Evolutionary conservation across 768 basidiomycete genomes (phyloP).

Genomic region (Leucocoprinus leucothites): DNA sequence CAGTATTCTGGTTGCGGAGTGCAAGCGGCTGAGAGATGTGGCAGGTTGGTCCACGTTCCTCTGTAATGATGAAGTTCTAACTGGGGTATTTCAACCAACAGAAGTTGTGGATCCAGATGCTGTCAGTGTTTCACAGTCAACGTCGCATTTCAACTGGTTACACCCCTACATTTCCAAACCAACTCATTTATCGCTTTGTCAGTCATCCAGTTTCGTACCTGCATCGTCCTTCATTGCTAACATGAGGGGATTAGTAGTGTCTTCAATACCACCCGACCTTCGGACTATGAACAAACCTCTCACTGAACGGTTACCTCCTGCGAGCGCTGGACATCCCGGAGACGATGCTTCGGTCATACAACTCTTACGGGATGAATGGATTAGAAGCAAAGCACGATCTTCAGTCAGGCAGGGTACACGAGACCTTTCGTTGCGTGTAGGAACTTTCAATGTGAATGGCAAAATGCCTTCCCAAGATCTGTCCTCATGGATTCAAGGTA

Average conservation of each 20-base stretch:
- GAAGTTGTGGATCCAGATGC: conserved; percentile 21
- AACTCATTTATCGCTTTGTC: conserved; percentile 26
- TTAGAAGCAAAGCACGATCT: conserved; percentile 41
- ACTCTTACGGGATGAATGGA: conserved; percentile 63
- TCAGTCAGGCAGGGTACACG: conserved; percentile 28
- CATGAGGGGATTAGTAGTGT: conserved; percentile 27
- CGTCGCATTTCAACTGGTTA: conserved; percentile 44
- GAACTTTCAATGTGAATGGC: conserved; percentile 87
- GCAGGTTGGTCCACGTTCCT: conserved; percentile 34
- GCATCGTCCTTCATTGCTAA: neutral
- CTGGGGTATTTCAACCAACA: conserved; percentile 1
- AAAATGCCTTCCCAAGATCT: conserved; percentile 72
- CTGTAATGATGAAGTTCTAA: neutral
- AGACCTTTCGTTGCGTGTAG: conserved; percentile 51
- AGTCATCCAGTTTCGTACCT: conserved; percentile 10
- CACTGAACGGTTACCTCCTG: conserved; percentile 52
- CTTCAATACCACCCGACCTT: conserved; percentile 50
- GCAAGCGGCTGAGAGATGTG: conserved; percentile 50
- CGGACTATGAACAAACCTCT: conserved; percentile 45
- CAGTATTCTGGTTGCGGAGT: conserved; percentile 47
- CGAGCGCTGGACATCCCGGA: conserved; percentile 58
- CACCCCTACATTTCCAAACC: conserved; percentile 35
- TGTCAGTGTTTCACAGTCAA: conserved; percentile 25
- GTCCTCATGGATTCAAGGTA: conserved; percentile 56
- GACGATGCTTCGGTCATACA: conserved; percentile 60